Conservation (phyloP, 805 yeast genomes). For the Lachancea waltii region DNA sequence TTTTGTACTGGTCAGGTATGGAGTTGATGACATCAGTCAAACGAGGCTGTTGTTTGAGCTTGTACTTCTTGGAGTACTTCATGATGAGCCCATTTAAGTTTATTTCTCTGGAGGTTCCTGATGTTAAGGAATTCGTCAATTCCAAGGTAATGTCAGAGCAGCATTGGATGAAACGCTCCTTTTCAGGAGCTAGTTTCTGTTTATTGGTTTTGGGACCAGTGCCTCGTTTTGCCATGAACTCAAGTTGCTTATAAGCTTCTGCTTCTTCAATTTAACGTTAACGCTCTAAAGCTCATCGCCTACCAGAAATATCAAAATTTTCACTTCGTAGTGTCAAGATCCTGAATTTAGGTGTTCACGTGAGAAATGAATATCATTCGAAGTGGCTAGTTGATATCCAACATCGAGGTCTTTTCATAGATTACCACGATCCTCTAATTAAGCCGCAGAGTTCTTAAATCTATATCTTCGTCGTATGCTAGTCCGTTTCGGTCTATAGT, state of each 20-base stretch:
- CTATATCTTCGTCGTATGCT: no score
- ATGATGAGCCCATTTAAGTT: slow-evolving; percentile 87
- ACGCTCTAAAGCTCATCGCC: not conserved
- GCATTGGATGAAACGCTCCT: slow-evolving; percentile 86
- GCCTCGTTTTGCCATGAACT: slow-evolving; percentile 34
- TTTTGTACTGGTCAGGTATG: slow-evolving; percentile 92
- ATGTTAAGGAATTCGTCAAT: slow-evolving; percentile 67
- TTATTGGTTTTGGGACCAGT: slow-evolving; percentile 39
- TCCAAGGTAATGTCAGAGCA: slow-evolving; percentile 89
- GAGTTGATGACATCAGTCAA: slow-evolving; percentile 91
- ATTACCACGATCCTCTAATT: no score
- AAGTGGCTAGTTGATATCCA: no score
- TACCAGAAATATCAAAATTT: not conserved
- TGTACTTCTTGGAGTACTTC: slow-evolving; percentile 81
- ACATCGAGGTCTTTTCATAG: no score
- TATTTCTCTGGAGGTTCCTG: slow-evolving; percentile 42
- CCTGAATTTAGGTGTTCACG: no score
- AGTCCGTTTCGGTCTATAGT: no score
- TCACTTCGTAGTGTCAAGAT: no score
- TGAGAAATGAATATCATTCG: not conserved
- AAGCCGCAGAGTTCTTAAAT: no score
- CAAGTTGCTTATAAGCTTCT: no score
- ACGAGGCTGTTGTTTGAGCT: slow-evolving; percentile 86
- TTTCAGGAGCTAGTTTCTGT: slow-evolving; percentile 78
- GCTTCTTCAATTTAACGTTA: no score